Base-by-base conservation (phyloP, 768 basidiomycete genomes). In the Tricholoma matsutake region DNA sequence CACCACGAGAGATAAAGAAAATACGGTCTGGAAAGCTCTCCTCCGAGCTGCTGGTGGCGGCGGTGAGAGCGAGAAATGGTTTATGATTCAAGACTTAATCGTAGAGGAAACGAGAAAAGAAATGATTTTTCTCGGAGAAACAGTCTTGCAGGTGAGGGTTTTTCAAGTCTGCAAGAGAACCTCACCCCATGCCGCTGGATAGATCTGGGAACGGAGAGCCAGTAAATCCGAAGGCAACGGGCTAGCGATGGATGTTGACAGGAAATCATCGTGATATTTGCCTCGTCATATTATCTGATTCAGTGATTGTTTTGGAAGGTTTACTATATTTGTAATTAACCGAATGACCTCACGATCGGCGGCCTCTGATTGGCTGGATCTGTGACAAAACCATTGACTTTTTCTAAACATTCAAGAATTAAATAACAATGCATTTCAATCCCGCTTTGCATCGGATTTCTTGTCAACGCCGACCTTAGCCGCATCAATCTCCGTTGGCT, bases 101-200 rank as follows among this genome's bases (percentile, higher is more conserved):
- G 96, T 99, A 9, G 91, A 94, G 71, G 96, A 98, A 69, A 91
- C 93, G n/a, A 81, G 94, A 61, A 94, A 92, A 74, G 94, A 97
- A 71, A 95, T 99, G 93, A 96, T 99, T 57, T 95, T 97, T 72
- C 78, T 99, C 35, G 96, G 96, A 28, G 97, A 98, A 73, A 93
- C 91, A n/a, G 89, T 96, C 32, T 78, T 99, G 55, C 97, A 99
- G 84, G 95, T 95, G 63, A 47, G 60, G 16, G 68, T 60, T 29
- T 37, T n/a, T 58, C 16, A 63, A 28, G 22, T 31, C 20, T 61
- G 45, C 22, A 59, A 47, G 52, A 56, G 62, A 18, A 58, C 62
- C 69, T 55, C 68, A 31, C 57, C 22, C 45, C 47, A 25, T 22
- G 18, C 3, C 39, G 56, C 56, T 29, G 41, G n/a, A 54, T 67